phyloP scores from a whole-genome alignment of 1,284 basidiomycete species.

The Neonothopanus nambi region DNA sequence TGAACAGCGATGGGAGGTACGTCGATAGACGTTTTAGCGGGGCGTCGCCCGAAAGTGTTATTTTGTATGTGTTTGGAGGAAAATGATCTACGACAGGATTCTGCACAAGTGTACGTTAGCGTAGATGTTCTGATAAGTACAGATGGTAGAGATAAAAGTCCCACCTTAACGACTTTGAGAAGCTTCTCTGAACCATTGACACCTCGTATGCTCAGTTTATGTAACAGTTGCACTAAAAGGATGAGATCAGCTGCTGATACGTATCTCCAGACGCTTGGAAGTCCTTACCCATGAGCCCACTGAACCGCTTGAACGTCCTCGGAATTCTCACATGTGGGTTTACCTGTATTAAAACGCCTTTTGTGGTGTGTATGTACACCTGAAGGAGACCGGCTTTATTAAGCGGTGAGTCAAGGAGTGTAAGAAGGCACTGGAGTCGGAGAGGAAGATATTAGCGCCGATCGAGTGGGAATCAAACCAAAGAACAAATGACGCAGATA shows the following conservation, averaged over 20 bases:
- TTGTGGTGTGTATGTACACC: conserved; percentile 98
- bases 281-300: conserved; percentile 91
- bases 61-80: conserved; percentile 93
- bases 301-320: conserved; percentile 98
- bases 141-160: conserved; percentile 1
- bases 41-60: conserved; percentile 95
- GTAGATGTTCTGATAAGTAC: conserved; percentile 10
- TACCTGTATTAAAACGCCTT: conserved; percentile 97
- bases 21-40: conserved; percentile 80
- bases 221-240: conserved; percentile 89
- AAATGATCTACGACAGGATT: conserved; percentile 97
- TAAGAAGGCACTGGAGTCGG: conserved; percentile 81
- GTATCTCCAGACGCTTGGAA: not conserved
- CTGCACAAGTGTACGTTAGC: conserved; percentile 36
- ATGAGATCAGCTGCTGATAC: conserved; percentile 1
- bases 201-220: conserved; percentile 93
- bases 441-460: not conserved
- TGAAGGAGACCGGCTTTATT: conserved; percentile 98
- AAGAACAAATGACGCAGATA: not conserved
- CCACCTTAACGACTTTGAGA: conserved; percentile 89
- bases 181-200: conserved; percentile 97
- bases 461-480: conserved; percentile 2
- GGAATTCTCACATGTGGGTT: conserved; percentile 98
- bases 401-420: conserved; percentile 94
- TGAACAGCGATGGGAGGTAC: conserved; percentile 73